Evolutionary conservation across 148 eudicot species (phyloP), one percentile per base, ranked within the genome.

Genomic region (Fallopia convolvulus): DNA sequence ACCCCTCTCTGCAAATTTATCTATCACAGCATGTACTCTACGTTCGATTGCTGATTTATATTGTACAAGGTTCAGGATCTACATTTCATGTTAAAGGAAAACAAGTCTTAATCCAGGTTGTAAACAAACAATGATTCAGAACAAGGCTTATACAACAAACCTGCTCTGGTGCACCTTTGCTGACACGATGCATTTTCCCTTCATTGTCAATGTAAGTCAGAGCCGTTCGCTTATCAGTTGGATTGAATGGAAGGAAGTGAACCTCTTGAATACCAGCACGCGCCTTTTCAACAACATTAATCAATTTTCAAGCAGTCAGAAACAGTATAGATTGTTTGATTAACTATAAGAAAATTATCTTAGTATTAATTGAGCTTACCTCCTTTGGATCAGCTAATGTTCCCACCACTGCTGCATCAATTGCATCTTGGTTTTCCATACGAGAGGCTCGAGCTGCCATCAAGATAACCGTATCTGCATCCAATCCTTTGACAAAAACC

Each of bases 1-100:
- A 6, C 91, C 91, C 75, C 91, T 79, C 73, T 86, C 91, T 1
- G 91, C 91, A 78, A 77, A 88, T 76, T 86, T 88, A 80, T 82
- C 89, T 53, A 88, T 86, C n/a, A 88, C 84, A 2, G 70, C 73
- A 74, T 82, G 91, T 71, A 88, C 89, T 84, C 85, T 84, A 47
- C 80, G 75, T 79, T 88, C 87, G 32, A 86, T 79, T 68, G 82
- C 88, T 15, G 86, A 82, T 78, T 75, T 88, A 76, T 88, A 86
- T 73, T 82, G 87, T 10, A 79, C 88, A 52, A 88, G 88, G 70
- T 84, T 84, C 76, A 88, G 73, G 77, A 85, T 86, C 90, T 88
- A 74, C 20, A 70, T 44, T 52, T 52, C 3, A 2, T 52, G 7
- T 4, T 3, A 6, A 15, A 52, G 58, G 58, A 52, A 13, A 52